phyloP scores from a whole-genome alignment of 2,329 filamentous ascomycete species.

The Neonectria hederae region DNA sequence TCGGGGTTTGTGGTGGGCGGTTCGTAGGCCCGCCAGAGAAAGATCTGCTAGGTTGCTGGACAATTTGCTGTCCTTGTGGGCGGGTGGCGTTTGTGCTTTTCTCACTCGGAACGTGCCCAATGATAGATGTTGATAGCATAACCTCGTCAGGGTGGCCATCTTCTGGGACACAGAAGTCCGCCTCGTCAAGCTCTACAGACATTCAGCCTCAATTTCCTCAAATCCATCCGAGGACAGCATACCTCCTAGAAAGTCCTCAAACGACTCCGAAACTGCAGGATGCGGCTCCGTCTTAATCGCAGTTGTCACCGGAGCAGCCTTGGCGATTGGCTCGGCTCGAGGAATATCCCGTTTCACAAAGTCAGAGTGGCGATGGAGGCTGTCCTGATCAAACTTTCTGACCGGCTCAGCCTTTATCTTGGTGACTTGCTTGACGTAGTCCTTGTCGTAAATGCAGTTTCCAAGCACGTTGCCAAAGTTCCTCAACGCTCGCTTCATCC shows the following conservation, averaged over 20 bases:
- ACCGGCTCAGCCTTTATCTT: constrained; percentile 82
- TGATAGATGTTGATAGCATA: constrained; percentile 55
- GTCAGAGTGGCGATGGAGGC: constrained; percentile 83
- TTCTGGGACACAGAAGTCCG: constrained; percentile 75
- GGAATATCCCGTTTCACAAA: constrained; percentile 69
- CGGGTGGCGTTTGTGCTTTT: constrained; percentile 31
- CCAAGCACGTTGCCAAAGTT: constrained; percentile 96
- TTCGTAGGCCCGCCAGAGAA: constrained; percentile 29
- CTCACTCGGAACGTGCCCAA: constrained; percentile 33
- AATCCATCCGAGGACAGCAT: constrained; percentile 50
- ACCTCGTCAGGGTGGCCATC: constrained; percentile 82
- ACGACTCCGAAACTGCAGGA: constrained; percentile 51
- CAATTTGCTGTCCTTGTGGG: constrained; percentile 36
- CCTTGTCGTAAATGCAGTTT: constrained; percentile 99
- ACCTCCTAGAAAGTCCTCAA: constrained; percentile 63
- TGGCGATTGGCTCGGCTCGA: constrained; percentile 36
- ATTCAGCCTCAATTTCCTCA: constrained; percentile 51
- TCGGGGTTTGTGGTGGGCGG: constrained; percentile 48
- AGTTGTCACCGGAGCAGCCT: constrained; percentile 14
- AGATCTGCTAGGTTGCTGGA: constrained; percentile 29
- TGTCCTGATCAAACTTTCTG: constrained; percentile 79
- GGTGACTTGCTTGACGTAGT: constrained; percentile 88
- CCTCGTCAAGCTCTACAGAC: constrained; percentile 75
- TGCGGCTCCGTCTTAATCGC: constrained; percentile 44
- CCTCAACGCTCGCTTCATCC: constrained; percentile 85